phyloP scores from a whole-genome alignment of 2,329 filamentous ascomycete genomes.

The Penicillium crustosum region DNA sequence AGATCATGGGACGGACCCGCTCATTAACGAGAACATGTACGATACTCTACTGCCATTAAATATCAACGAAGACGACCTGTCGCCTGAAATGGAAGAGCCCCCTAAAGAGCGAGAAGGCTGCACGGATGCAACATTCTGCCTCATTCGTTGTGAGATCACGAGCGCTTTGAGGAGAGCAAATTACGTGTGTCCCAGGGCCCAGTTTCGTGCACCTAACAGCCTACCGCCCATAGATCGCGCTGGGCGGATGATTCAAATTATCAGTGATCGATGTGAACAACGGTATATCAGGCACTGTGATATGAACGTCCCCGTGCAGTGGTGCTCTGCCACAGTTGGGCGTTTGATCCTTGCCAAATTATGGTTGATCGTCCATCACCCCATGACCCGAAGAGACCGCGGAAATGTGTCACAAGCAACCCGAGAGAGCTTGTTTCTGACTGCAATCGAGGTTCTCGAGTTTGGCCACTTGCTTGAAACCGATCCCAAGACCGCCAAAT shows the following conservation, averaged over 20 bases:
- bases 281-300: conserved; percentile 56
- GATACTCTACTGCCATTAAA: conserved; percentile 53
- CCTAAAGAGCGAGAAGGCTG: conserved; percentile 52
- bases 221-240: conserved; percentile 36
- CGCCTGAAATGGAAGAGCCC: conserved; percentile 48
- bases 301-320: conserved; percentile 58
- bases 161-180: conserved; percentile 42
- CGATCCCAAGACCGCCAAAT: conserved; percentile 61
- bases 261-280: conserved; percentile 56
- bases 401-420: conserved; percentile 61
- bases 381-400: conserved; percentile 61
- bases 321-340: conserved; percentile 67
- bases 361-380: conserved; percentile 74
- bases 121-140: conserved; percentile 55
- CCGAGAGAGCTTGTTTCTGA: conserved; percentile 68
- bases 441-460: conserved; percentile 73
- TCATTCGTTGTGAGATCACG: conserved; percentile 57
- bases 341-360: conserved; percentile 75
- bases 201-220: conserved; percentile 18
- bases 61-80: conserved; percentile 54
- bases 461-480: conserved; percentile 65
- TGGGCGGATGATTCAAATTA: conserved; percentile 51
- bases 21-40: conserved; percentile 46
- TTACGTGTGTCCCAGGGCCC: conserved; percentile 34
- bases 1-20: conserved; percentile 51